Base-by-base conservation (phyloP, 78 protist species). In the Planoprotostelium fungivorum region DNA sequence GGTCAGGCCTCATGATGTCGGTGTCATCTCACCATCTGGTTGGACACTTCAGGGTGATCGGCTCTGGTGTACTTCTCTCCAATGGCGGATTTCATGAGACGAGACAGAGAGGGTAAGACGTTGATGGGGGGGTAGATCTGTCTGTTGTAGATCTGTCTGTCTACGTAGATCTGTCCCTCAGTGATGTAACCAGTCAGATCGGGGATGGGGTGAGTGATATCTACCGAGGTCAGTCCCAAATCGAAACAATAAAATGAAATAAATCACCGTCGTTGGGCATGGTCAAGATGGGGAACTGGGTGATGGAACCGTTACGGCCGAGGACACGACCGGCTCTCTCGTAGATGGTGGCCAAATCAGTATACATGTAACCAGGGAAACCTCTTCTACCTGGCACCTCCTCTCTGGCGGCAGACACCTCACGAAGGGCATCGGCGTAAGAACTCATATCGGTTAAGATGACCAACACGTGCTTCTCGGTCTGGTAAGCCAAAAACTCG, bases 351-450 rank as follows among this genome's bases (percentile, higher is more conserved):
- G 99, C 93, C 29, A 99, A 87, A 95, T 99, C 99, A n/a, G 99
- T 99, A 97, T 99, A 99, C 99, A 99, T 99, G 96, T 99, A 99
- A 89, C 99, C 99, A 34, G 99, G 99, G 95, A 97, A 99, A 83
- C 99, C 99, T 51, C 99, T 96, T 31, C 99, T 97, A 29, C 99
- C 99, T 38, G 99, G 99, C 35, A 98, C 99, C 84, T 98, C 99
- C 93, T 97, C 98, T 63, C 99, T 97, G 31, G 99, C 99, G 36
- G 98, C 97, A 0, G 98, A 97, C 34, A 96, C 98, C 86, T 99
- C 99, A 88, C 99, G 99, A 38, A 99, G 99, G 16, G 99, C 99
- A 63, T 98, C 99, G 73, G 99, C 99, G 88, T 99, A 99, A 25
- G 99, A 98, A 38, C 97, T 88, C 99, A 99, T 99, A 93, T 99